These are phyloP conservation scores for Annulohypoxylon moriforme DNA, from an alignment of 495 filamentous ascomycete species.

Conservation along the genomic window DNA sequence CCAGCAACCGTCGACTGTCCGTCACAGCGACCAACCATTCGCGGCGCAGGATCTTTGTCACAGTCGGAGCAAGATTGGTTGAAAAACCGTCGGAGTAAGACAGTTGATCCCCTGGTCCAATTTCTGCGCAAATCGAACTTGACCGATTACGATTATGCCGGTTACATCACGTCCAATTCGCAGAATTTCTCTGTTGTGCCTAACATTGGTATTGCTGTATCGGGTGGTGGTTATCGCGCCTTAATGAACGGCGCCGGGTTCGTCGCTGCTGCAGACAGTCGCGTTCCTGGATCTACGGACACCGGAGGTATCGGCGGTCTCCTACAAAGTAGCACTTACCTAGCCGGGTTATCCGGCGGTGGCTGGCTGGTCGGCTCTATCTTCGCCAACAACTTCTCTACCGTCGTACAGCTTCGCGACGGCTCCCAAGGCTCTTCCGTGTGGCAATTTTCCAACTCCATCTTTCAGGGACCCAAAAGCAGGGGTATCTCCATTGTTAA, in stretches of 20 bases:
- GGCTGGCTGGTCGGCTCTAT: constrained; percentile 89
- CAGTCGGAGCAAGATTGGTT: constrained; percentile 76
- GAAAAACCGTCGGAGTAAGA: constrained; percentile 62
- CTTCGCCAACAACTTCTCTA: constrained; percentile 90
- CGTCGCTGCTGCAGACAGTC: constrained; percentile 83
- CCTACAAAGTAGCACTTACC: constrained; percentile 85
- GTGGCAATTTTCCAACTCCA: constrained; percentile 84
- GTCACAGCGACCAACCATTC: constrained; percentile 56
- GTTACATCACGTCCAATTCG: constrained; percentile 69
- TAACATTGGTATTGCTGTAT: constrained; percentile 72
- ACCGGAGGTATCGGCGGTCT: constrained; percentile 83
- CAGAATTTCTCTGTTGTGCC: constrained; percentile 72
- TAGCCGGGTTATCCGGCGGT: constrained; percentile 87
- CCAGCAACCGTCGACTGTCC: constrained; percentile 66
- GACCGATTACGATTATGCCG: constrained; percentile 75
- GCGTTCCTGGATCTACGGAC: constrained; percentile 72
- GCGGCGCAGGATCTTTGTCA: constrained; percentile 68
- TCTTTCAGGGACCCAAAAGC: constrained; percentile 66
- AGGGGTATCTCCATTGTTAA: constrained; percentile 53
- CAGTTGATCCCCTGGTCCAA: constrained; percentile 74
- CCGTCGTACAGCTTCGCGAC: constrained; percentile 70
- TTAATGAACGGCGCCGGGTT: constrained; percentile 90
- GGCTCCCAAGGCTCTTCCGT: constrained; percentile 63
- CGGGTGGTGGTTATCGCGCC: constrained; percentile 84
- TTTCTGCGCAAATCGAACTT: constrained; percentile 81